Evolutionary conservation across 208 protist species (phyloP), one percentile per base, ranked within the genome.

Genomic region (Porcisia hertigi): DNA sequence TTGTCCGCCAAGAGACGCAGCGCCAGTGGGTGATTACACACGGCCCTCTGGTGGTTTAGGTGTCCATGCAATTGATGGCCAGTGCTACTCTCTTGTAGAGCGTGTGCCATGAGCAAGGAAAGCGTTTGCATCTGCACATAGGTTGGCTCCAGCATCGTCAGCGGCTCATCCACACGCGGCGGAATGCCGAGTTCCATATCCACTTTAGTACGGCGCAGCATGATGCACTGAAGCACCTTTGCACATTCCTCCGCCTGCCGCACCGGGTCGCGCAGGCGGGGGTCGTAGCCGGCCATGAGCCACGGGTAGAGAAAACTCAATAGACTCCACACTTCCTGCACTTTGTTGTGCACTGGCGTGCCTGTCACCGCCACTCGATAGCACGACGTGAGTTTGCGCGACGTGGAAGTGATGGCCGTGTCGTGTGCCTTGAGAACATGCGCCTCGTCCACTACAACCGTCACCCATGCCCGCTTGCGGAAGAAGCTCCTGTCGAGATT

Each of bases 121-220:
- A 91, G 95, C 77, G 89, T 87, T 80, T 85, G 92, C 78, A 59
- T 89, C 87, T 86, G 98, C 58, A 90, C 80, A 80, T 83, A 93
- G 14, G 92, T 95, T 23, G 92, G 90, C 34, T 75, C 60, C 55
- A 97, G 73, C 80, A 88, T 84, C 58, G 83, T 84, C 25, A 89
- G 58, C 14, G 92, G 94, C 71, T 93, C 86, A 62, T 97, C 98
- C 34, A 99, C 87, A 76, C 98, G 98, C 3, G 97, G 96, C 45
- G 98, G 98, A 64, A 99, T 98, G 72, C 87, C 94, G 58, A 99
- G 98, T 75, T 99, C 98, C 45, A 99, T 96, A 45, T 97, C 92
- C 25, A 88, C 88, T 78, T 99, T 99, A 45, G 98, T 96, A 76
- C 99, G 92, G 25, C 99, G 96, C 55, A 99, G 89, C 90, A 99